Base-by-base conservation (phyloP, 1,284 basidiomycete species). In the Ganoderma multipileum region DNA sequence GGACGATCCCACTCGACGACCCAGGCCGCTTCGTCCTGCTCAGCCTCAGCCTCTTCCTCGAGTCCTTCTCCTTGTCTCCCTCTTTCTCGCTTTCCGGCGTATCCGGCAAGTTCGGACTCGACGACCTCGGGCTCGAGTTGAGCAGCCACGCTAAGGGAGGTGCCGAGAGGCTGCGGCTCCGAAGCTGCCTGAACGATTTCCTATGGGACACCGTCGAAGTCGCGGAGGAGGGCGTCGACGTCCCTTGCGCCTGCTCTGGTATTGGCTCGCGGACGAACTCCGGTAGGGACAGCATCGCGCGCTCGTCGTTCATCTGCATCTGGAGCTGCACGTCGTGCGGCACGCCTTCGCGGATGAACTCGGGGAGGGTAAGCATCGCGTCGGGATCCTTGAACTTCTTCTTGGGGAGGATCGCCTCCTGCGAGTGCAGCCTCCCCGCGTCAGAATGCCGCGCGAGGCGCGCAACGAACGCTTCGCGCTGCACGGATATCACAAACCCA, bases 401-500 rank as follows among this genome's bases (percentile, higher is more conserved):
- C 30, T 74, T 65, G 16, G 71, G 66, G 64, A 72, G 87, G 76
- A 60, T 79, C 12, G 93, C 92, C 73, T 95, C 93, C 78, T 95
- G 93, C 11, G 85, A 84, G 68, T 90, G 89, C 50, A 94, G 81
- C 63, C 93, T 85, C 20, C 93, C 87, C 2, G 87, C 85, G 67
- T 84, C 83, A 0, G 93, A 91, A 76, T 94, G 92, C 44, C 84
- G 81, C 18, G 88, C 82, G 2, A 95, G 84, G 64, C 89, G 88
- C 68, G 91, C 89, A 2, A 94, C 89, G 75, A 94, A 94, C 20
- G 86, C 88, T 39, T 88, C 85, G 61, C 88, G 86, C 91, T 94
- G 72, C 42, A 50, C 12, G 26, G n/a, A 12, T 3, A 30, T 3
- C 23, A 64, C 39, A 62, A 54, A 12, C n/a, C n/a, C n/a, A 60